Base-by-base conservation (phyloP, 768 basidiomycete species). In the Hirschioporus abietinus region DNA sequence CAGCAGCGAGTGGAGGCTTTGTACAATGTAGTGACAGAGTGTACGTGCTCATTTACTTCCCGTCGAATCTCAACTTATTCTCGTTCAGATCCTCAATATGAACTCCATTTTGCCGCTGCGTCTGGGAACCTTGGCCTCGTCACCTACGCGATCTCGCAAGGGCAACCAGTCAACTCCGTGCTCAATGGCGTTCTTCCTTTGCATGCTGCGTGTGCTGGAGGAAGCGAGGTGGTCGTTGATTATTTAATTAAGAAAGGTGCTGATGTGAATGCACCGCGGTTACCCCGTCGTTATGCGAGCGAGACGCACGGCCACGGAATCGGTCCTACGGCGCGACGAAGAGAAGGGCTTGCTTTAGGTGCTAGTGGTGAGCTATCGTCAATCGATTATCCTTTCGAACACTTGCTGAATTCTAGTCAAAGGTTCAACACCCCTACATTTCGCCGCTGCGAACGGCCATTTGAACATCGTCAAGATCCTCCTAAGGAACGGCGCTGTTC, bases 211-310 rank as follows among this genome's bases (percentile, higher is more conserved):
- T 92, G 88, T 71, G 91, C 94, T 0, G 93, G 93, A 25, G 97
- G 97, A 1, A 92, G 87, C 73, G 92, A 91, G 66, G 84, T 88
- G 66, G 92, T 98, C 59, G 95, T 99, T 57, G 86, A 87, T 72
- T 83, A 96, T 69, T 80, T 99, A 60, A 91, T 99, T 72, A 93
- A 97, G 68, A 81, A 88, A 66, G 96, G 97, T 24, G 97, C 97
- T n/a, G 97, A 99, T 74, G 96, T 98, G 34, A 99, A 99, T 77
- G 95, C 95, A 4, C 90, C 94, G 64, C 88, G 96, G 92, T 81
- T 91, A 35, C 88, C 89, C 52, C 84, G 89, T 67, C 87, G 89
- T 66, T 92, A 91, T 73, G 89, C 89, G 52, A 86, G 82, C 71
- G 89, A 90, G 82, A 73, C 86, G 81, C 42, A 69, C 25, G 57